Base-by-base conservation (phyloP, 495 filamentous ascomycete genomes). In the Xylaria scruposa region DNA sequence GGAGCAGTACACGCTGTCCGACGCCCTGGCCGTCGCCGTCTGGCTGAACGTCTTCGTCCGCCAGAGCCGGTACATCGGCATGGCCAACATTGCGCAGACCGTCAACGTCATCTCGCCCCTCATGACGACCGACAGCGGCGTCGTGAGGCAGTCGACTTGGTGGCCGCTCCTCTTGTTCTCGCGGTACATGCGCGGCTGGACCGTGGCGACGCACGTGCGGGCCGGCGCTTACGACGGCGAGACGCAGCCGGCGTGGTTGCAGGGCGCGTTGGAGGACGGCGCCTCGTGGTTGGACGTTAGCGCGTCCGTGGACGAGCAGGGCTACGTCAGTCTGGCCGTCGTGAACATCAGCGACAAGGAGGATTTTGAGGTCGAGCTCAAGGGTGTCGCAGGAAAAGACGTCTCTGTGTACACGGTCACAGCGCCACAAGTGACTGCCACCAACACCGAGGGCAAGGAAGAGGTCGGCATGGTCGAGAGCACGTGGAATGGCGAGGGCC, bases 1-100 rank as follows among this genome's bases (percentile, higher is more conserved):
- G 78, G 90, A 93, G 76, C 80, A 78, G 75, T 94, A 95, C 79
- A 93, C 91, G 0, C 86, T 94, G 19, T 92, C 90, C 1, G 92
- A 95, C 78, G 91, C 91, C 7, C 81, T 93, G 17, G 91, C 91
- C 60, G 92, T 94, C 0, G 88, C 85, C 3, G 87, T 91, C 15
- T 95, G 88, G 87, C 84, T 94, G 29, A 94, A 94, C 75, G 91
- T 91, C 13, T 94, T 95, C 72, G 83, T 95, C n/a, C 88, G 92
- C 19, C 91, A 95, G 83, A 88, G 88, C 75, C 83, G 83, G 68
- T 85, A 90, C 77, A 73, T 95, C 19, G 91, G 91, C 65, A 95
- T 94, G 92, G 91, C 92, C 13, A 94, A 91, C 78, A 92, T 94
- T 68, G 92, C 92, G 12, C 92, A 94, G 82, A 89, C 82, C 68